Base-by-base conservation (phyloP, 148 eudicot species). In the Rhododendron simsii region DNA sequence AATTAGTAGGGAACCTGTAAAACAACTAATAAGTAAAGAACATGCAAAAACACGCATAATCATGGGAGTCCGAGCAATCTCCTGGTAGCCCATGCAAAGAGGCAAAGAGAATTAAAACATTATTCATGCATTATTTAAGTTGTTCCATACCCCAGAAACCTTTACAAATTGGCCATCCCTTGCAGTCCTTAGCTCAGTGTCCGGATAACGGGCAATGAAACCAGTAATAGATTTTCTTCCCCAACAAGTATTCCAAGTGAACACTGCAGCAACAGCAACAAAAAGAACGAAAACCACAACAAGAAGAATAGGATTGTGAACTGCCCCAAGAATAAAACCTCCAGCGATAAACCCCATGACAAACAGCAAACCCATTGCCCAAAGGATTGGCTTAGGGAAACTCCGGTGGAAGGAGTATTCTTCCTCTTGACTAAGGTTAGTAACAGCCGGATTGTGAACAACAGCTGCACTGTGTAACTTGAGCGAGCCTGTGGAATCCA, bases 281-380 rank as follows among this genome's bases (percentile, higher is more conserved):
- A 96, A 96, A 69, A 96, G 91, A 86, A 89, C 89, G 78, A 93
- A 91, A 51, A 96, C 95, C 77, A 96, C 99, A 85, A 91, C 86
- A 80, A 96, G 94, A 83, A 96, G 96, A 87, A 95, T 90, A 86
- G 96, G 92, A 91, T 96, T 96, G 91, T 88, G 95, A 82, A 96
- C 98, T 30, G 98, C 98, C 82, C 92, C 99, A 80, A 95, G 91
- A 73, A 96, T 96, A 73, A 96, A 96, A 23, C 95, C 96, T 81
- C 98, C 99, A 78, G 99, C 98, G 83, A 96, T 95, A 84, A 96
- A 94, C 18, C 99, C 99, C 99, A 96, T 96, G 88, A 95, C 93
- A 86, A 96, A 96, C 69, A 96, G 90, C 89, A 96, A 88, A 88
- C 91, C 88, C 92, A 96, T 92, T 7, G 94, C 93, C 96, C 96